Base-by-base conservation (phyloP, 2,329 filamentous ascomycete species). In the Elsinoe arachidis region DNA sequence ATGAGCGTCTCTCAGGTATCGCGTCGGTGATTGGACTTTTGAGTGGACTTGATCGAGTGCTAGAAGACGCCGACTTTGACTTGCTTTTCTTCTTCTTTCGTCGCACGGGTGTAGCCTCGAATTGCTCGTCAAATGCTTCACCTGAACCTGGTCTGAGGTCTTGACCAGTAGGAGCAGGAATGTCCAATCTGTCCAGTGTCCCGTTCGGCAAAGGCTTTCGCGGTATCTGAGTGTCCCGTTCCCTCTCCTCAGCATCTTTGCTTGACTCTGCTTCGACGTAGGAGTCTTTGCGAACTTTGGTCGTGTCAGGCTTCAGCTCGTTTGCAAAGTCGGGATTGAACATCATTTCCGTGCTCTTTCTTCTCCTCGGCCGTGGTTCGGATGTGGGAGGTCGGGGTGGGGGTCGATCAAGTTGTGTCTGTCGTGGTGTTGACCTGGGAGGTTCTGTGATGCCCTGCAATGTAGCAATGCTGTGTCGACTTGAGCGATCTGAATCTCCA, bases 1-100 rank as follows among this genome's bases (percentile, higher is more conserved):
- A 71, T 26, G 69, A 71, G 6, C 64, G 69, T 23, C 69, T 59
- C 7, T 63, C 64, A 10, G 69, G 69, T 17, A 71, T 67, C 2
- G 68, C 68, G 54, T 70, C 67, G 2, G 60, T 58, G 35, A 70
- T 68, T 5, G 63, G 63, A 43, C 63, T 64, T 10, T 58, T 57
- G 33, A 41, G 46, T 26, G 49, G 49, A 19, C 49, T 53, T 21
- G 49, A 38, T 17, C 49, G 26, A 23, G 49, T 38, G 17, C 49
- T 53, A 17, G 49, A 53, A n/a, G 49, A 53, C 4, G n/a, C 38
- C 9, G 54, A 56, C 23, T 26, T 41, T 10, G 39, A 55, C 10
- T 54, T 26, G 26, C 54, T 54, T 34, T 53, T 53, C 35, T 23
- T 54, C 49, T 53, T 53, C 15, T 23, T 39, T 14, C 17, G 53